phyloP scores from a whole-genome alignment of 108 stramenopile genomes.

The Nannochloropsis oceanica region DNA sequence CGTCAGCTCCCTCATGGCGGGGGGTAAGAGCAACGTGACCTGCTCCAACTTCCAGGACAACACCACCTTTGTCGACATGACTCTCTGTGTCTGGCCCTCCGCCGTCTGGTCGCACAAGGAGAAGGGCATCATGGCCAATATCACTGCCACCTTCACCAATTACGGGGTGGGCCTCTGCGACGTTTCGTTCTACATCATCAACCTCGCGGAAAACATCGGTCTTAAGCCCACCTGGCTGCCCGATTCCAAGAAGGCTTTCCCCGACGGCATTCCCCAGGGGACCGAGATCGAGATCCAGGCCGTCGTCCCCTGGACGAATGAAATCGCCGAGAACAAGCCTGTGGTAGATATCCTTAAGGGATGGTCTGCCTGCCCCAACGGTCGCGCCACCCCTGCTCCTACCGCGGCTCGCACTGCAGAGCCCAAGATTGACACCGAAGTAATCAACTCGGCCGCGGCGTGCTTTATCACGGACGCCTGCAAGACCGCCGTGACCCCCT shows the following conservation, averaged over 20 bases:
- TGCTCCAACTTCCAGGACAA: neutral
- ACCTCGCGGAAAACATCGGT: neutral
- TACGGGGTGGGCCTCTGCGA: neutral
- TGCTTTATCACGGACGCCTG: neutral
- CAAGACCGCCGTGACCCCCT: neutral
- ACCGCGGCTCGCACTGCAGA: neutral
- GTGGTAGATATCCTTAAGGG: neutral
- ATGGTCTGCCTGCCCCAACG: neutral
- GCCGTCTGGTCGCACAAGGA: neutral
- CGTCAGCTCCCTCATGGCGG: neutral
- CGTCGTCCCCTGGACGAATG: neutral
- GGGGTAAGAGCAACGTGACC: neutral
- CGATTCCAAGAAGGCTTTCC: neutral
- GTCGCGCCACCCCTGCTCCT: neutral
- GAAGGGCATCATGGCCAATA: neutral
- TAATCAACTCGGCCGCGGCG: neutral
- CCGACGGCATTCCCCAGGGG: neutral
- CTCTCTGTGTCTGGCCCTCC: neutral
- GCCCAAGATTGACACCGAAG: neutral
- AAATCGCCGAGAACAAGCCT: neutral
- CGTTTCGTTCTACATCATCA: neutral
- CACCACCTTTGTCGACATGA: neutral
- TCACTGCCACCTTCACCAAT: neutral
- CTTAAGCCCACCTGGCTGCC: neutral
- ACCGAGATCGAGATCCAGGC: neutral